These are phyloP conservation scores for Phyllostachys edulis DNA, from an alignment of 176 grass and related monocot genomes.

Conservation along the genomic window DNA sequence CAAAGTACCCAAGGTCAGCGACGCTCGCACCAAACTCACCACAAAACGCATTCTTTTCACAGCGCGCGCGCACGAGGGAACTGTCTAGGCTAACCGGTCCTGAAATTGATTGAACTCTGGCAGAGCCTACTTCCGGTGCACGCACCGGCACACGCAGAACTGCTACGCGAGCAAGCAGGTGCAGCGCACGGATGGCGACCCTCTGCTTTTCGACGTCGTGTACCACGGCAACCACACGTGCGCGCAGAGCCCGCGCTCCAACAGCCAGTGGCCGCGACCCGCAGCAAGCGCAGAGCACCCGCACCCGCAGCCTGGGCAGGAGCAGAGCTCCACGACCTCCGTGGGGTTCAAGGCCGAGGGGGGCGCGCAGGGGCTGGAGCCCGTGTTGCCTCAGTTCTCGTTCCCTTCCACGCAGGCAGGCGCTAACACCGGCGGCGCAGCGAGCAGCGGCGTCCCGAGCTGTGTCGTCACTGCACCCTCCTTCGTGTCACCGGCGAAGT, in stretches of 20 bases:
- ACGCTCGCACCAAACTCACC: neutral
- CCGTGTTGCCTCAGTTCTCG: constrained; percentile 6
- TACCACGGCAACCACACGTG: constrained; percentile 78
- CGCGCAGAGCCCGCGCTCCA: neutral
- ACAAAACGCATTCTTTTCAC: neutral
- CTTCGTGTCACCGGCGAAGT: constrained; percentile 21
- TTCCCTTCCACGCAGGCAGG: neutral
- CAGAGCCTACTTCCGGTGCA: constrained; percentile 97
- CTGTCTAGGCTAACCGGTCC: too few species aligned
- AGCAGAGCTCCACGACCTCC: neutral
- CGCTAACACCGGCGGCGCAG: neutral
- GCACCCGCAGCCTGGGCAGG: neutral
- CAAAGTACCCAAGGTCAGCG: constrained; percentile 87
- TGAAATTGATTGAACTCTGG: neutral
- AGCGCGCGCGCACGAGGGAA: neutral
- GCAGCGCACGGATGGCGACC: constrained; percentile 69
- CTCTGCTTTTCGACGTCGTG: constrained; percentile 72
- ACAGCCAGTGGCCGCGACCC: neutral
- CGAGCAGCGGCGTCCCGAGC: neutral
- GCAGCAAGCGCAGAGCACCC: neutral
- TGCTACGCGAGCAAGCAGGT: constrained; percentile 85
- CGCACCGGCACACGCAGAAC: constrained; percentile 67
- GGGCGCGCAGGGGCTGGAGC: neutral
- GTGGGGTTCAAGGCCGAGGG: neutral
- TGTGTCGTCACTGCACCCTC: neutral